These are phyloP conservation scores for Thuidium tamariscinum DNA, from an alignment of 225 moss, liverwort and hornwort genomes.

Conservation along the genomic window DNA sequence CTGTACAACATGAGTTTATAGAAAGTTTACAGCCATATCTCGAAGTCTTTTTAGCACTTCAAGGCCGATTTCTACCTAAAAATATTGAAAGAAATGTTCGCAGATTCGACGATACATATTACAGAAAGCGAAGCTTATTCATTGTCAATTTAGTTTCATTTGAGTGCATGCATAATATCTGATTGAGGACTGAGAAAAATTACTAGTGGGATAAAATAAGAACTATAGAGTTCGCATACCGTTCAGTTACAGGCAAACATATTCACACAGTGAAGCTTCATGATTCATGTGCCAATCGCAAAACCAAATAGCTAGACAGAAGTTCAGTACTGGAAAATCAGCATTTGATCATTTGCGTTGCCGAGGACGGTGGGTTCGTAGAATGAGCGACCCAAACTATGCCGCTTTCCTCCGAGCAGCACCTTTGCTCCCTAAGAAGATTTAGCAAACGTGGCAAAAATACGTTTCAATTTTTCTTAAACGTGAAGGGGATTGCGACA, in stretches of 20 bases:
- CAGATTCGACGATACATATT: not conserved
- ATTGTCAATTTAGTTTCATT: not conserved
- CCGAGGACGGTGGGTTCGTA: conserved; percentile 81
- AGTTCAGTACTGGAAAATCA: conserved; percentile 56
- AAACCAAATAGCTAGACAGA: not conserved
- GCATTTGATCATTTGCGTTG: conserved; percentile 64
- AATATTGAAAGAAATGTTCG: not conserved
- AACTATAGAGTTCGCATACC: not conserved
- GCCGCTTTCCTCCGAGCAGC: conserved; percentile 68
- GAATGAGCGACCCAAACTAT: conserved; percentile 66
- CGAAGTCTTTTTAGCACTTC: not conserved
- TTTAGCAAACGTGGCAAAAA: not conserved
- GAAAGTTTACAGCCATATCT: not conserved
- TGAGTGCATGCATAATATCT: not conserved
- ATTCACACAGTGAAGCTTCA: not conserved
- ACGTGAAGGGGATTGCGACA: not conserved
- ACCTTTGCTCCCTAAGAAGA: conserved; percentile 66
- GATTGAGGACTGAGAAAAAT: not conserved
- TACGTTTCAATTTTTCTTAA: not conserved
- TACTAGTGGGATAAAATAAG: not conserved
- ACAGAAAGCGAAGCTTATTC: not conserved
- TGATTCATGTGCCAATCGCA: not conserved
- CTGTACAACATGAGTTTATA: conserved; percentile 13
- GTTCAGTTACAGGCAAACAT: not conserved
- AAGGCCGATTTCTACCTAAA: not conserved